Conservation (phyloP, 352 stramenopile species). For the Globisporangium spinosum region DNA sequence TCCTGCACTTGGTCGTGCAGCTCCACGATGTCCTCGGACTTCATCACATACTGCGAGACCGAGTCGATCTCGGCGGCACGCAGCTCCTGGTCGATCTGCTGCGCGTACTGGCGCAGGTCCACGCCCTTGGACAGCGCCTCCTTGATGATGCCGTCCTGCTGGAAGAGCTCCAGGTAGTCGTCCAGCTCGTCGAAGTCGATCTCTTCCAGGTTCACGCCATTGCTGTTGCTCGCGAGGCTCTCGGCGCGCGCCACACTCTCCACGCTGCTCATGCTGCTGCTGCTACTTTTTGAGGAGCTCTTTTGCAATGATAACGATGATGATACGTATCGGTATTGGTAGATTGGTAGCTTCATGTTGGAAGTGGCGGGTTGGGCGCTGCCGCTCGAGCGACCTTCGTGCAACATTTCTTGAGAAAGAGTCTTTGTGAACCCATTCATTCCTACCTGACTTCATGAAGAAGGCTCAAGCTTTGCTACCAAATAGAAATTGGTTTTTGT, state of each 20-base stretch:
- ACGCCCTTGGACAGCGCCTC: conserved; percentile 89
- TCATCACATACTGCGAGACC: conserved; percentile 85
- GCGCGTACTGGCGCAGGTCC: conserved; percentile 88
- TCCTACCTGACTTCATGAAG: not conserved
- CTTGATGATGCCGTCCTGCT: conserved; percentile 91
- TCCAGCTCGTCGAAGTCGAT: conserved; percentile 93
- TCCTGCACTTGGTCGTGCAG: conserved; percentile 93
- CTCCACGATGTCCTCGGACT: conserved; percentile 87
- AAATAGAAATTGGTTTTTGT: not conserved
- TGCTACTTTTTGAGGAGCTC: not conserved
- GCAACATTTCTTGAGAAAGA: not conserved
- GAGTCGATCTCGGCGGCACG: conserved; percentile 80
- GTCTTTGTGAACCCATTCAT: not conserved
- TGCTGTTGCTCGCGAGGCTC: conserved; percentile 1
- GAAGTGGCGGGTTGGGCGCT: not conserved
- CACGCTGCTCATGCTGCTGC: conserved; percentile 8
- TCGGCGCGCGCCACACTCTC: not conserved
- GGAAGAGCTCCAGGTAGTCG: conserved; percentile 93
- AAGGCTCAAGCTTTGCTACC: not conserved
- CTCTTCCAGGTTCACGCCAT: conserved; percentile 69
- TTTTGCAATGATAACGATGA: not conserved
- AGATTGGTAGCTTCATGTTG: conserved; percentile 5
- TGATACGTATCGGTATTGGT: not conserved
- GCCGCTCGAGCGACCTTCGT: conserved; percentile 5
- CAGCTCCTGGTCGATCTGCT: conserved; percentile 89